Base-by-base conservation (phyloP, 345 rosid genomes). In the Laguncularia racemosa region DNA sequence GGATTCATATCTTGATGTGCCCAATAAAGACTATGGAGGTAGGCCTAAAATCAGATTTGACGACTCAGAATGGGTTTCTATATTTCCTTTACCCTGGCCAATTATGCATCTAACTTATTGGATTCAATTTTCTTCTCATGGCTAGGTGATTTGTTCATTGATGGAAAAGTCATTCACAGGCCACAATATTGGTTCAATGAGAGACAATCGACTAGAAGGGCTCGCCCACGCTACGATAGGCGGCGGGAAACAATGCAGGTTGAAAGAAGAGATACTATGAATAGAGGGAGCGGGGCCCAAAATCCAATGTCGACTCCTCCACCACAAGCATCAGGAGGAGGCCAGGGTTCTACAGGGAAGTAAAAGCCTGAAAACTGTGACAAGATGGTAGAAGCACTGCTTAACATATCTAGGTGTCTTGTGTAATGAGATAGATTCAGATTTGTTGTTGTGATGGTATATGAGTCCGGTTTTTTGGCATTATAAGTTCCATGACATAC, bases 11-110 rank as follows among this genome's bases (percentile, higher is more conserved):
- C 88, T 86, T 20, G 99, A 89, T 61, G 99, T 93, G 51, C 99
- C 95, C 51, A 89, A 86, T 76, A 93, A 87, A 69, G 99, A 93
- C 63, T 93, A 93, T 67, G 99, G 97, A 77, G 99, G 99, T 89
- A 49, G 18, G 86, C 40, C 40, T 69, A 18, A 48, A 50, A 15
- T 15, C 46, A 58, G 43, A 18, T 50, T 23, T 18, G 15, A 28
- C 26, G 17, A 3, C 7, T 33, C 7, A 10, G 40, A 33, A 33
- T 33, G 0, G 54, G 23, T 23, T 52, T 33, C 21, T 12, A 23
- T 23, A 23, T 48, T 53, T 18, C 14, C 28, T 5, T 50, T 3
- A 12, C 21, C 18, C 12, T 20, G 17, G 15, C 8, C 17, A 33
- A 33, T 33, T 33, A 7, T 33, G 40, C 40, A 33, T 33, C 20